These are phyloP conservation scores for Penstemon newberryi DNA, from an alignment of 257 asterid species.

Conservation along the genomic window DNA sequence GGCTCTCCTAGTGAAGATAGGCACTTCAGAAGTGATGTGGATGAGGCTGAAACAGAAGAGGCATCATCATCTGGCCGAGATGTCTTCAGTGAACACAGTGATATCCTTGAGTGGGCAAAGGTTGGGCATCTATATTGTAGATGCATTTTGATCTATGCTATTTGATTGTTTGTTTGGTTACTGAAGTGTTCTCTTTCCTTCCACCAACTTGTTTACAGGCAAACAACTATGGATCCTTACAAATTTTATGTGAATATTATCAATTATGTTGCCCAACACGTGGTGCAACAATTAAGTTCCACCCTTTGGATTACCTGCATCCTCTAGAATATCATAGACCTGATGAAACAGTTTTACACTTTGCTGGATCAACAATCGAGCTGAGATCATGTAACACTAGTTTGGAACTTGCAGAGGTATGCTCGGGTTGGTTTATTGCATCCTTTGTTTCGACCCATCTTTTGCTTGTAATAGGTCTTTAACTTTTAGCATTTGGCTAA, in stretches of 20 bases:
- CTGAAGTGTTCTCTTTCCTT: constrained; percentile 22
- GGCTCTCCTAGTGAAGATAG: constrained; percentile 85
- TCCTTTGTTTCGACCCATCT: constrained; percentile 8
- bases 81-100: constrained; percentile 70
- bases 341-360: constrained; percentile 61
- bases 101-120: constrained; percentile 96
- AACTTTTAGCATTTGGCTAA: background rate
- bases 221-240: constrained; percentile 77
- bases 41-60: constrained; percentile 79
- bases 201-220: constrained; percentile 51
- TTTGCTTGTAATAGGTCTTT: constrained; percentile 6
- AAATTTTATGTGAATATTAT: constrained; percentile 82
- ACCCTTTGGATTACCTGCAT: constrained; percentile 91
- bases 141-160: constrained; percentile 14
- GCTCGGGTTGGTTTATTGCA: constrained; percentile 1
- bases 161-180: constrained; percentile 22
- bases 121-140: constrained; percentile 39
- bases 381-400: constrained; percentile 81
- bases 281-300: constrained; percentile 81
- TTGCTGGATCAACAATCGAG: constrained; percentile 86
- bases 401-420: constrained; percentile 94
- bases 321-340: constrained; percentile 85
- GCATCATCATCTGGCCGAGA: constrained; percentile 95
- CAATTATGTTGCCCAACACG: constrained; percentile 62
- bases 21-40: constrained; percentile 69